phyloP scores from a whole-genome alignment of 2,329 filamentous ascomycete genomes.

The Aphanoascus verrucosus region DNA sequence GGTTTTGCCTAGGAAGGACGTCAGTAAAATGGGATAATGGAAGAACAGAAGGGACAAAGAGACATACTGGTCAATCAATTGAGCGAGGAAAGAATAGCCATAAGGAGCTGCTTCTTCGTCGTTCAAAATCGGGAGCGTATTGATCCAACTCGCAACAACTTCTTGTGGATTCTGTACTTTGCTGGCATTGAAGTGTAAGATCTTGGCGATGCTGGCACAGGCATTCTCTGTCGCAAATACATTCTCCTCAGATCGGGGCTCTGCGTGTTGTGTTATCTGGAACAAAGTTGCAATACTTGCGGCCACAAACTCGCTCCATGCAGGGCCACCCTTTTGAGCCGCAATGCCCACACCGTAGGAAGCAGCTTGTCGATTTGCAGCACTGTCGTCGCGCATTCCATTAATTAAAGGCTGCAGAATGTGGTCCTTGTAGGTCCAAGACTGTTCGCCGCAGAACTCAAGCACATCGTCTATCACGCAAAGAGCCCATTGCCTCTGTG shows the following conservation, averaged over 20 bases:
- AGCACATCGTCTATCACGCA: conserved; percentile 98
- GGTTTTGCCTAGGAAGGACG: conserved; percentile 60
- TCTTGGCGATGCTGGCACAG: conserved; percentile 91
- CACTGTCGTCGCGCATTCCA: conserved; percentile 73
- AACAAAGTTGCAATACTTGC: conserved; percentile 73
- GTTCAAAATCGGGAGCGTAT: conserved; percentile 81
- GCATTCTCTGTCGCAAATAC: conserved; percentile 97
- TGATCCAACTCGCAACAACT: conserved; percentile 74
- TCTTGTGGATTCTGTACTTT: conserved; percentile 67
- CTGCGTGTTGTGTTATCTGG: conserved; percentile 66
- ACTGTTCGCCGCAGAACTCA: conserved; percentile 87
- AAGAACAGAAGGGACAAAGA: conserved; percentile 6
- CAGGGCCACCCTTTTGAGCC: conserved; percentile 76
- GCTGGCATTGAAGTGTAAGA: conserved; percentile 75
- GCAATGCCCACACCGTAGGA: conserved; percentile 94
- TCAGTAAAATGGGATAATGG: conserved; percentile 12
- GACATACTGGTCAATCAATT: conserved; percentile 88
- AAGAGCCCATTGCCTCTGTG: conserved; percentile 94
- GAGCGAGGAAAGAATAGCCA: conserved; percentile 81
- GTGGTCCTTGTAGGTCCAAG: conserved; percentile 72
- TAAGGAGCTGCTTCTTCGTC: conserved; percentile 97
- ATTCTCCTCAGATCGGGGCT: conserved; percentile 81
- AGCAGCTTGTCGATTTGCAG: conserved; percentile 89
- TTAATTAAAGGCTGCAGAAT: conserved; percentile 79
- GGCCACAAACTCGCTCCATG: conserved; percentile 80